phyloP scores from a whole-genome alignment of 495 filamentous ascomycete genomes.

The Pyrenopolyporus hunteri region DNA sequence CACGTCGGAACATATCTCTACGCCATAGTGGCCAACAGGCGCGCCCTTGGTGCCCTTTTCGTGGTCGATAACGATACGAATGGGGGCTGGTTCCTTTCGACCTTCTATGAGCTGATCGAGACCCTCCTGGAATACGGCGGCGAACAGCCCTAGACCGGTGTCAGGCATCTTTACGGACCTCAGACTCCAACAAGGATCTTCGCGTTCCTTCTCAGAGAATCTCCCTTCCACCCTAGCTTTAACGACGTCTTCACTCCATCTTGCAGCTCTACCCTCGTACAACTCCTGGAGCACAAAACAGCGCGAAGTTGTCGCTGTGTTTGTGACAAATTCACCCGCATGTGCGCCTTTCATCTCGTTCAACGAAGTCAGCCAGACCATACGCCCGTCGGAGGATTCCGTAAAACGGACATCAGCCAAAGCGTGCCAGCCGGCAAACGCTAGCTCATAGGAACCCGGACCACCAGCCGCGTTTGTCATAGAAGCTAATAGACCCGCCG shows the following conservation, averaged over 20 bases:
- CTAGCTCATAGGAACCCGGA: constrained; percentile 64
- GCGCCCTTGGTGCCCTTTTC: constrained; percentile 62
- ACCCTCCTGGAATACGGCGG: constrained; percentile 77
- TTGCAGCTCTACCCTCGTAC: constrained; percentile 79
- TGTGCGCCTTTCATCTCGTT: constrained; percentile 60
- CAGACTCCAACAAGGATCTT: constrained; percentile 79
- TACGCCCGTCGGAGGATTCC: constrained; percentile 73
- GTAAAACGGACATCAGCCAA: constrained; percentile 76
- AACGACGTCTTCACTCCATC: constrained; percentile 82
- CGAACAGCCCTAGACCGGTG: constrained; percentile 69
- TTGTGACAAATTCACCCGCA: constrained; percentile 54
- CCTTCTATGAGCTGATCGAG: constrained; percentile 59
- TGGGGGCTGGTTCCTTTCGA: constrained; percentile 61
- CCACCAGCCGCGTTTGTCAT: constrained; percentile 62
- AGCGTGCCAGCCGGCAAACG: constrained; percentile 73
- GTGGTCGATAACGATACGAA: constrained; percentile 67
- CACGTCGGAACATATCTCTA: constrained; percentile 67
- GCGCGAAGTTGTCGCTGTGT: constrained; percentile 57
- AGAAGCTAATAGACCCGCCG: constrained; percentile 60
- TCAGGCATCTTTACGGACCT: constrained; percentile 65
- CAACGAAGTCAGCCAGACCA: constrained; percentile 72
- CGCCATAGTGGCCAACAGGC: constrained; percentile 70
- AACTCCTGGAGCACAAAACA: constrained; percentile 71
- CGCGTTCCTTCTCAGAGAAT: constrained; percentile 77
- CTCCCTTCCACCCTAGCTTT: constrained; percentile 87